phyloP scores from a whole-genome alignment of 179 eudicot species.

The Beta macrorhiza region DNA sequence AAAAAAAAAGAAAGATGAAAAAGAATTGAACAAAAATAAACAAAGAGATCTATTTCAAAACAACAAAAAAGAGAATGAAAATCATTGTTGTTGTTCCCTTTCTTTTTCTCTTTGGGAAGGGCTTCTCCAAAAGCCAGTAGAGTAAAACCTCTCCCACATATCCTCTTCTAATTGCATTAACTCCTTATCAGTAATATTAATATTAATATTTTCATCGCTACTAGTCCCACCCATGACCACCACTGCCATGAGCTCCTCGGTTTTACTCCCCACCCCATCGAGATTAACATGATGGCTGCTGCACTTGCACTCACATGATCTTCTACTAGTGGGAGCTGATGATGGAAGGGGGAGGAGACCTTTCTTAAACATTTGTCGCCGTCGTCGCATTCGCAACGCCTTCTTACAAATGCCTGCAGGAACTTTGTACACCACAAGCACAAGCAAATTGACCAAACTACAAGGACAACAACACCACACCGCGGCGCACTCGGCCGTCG shows the following conservation, averaged over 20 bases:
- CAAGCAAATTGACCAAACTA: constrained; percentile 26
- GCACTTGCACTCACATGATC: neutral
- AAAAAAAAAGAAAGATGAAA: neutral
- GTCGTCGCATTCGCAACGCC: constrained; percentile 15
- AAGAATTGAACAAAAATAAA: neutral
- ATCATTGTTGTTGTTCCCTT: neutral
- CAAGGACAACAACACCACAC: constrained; percentile 43
- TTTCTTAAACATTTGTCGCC: constrained; percentile 27
- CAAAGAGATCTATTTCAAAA: neutral
- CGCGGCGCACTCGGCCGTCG: constrained; percentile 37
- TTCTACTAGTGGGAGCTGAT: constrained; percentile 11
- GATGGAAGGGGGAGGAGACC: constrained; percentile 13
- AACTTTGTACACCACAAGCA: constrained; percentile 32
- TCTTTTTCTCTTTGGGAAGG: constrained; percentile 25
- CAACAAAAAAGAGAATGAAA: neutral
- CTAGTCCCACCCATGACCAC: constrained; percentile 18
- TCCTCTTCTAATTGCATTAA: constrained; percentile 32
- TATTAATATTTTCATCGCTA: neutral
- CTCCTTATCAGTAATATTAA: constrained; percentile 23
- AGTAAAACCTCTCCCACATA: constrained; percentile 33
- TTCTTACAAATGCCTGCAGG: constrained; percentile 37
- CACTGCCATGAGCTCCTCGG: neutral
- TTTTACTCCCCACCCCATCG: neutral
- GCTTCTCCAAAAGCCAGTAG: constrained; percentile 41
- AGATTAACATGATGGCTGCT: neutral